These are phyloP conservation scores for Kwoniella heveanensis DNA, from an alignment of 768 basidiomycete species.

Conservation along the genomic window DNA sequence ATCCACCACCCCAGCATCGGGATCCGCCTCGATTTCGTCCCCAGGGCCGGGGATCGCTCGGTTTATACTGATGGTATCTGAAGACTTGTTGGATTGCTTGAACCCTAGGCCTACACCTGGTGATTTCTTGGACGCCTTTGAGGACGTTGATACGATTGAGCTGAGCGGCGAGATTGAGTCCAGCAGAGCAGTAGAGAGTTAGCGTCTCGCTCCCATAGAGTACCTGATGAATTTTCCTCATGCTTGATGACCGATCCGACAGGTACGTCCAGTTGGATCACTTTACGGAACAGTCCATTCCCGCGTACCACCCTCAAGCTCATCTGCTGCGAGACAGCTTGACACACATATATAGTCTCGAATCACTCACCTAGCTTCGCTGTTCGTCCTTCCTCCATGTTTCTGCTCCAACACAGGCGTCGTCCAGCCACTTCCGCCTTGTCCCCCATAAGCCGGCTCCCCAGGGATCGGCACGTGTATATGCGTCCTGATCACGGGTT, in stretches of 20 bases:
- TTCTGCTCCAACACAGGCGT: constrained; percentile 46
- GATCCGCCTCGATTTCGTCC: constrained; percentile 54
- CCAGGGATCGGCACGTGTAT: constrained; percentile 53
- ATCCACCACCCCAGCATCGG: constrained; percentile 57
- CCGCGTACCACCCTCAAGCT: no score
- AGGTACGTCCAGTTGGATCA: no score
- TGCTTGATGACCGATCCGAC: no score
- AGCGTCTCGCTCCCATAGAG: not conserved
- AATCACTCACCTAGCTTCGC: constrained; percentile 39
- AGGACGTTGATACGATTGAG: constrained; percentile 40
- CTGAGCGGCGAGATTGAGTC: constrained; percentile 10
- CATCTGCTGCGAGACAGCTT: no score
- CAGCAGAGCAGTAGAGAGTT: not conserved
- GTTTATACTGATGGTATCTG: constrained; percentile 31
- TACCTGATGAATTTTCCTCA: no score
- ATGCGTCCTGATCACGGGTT: constrained; percentile 53
- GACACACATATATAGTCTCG: no score
- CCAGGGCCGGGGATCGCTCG: constrained; percentile 48
- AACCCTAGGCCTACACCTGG: not conserved
- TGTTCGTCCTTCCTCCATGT: constrained; percentile 38
- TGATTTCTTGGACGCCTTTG: constrained; percentile 32
- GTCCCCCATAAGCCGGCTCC: constrained; percentile 50
- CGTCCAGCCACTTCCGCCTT: constrained; percentile 48
- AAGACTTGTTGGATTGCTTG: constrained; percentile 46
- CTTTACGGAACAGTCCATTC: no score